These are phyloP conservation scores for Angomonas ambiguus DNA, from an alignment of 208 protist species.

Conservation along the genomic window DNA sequence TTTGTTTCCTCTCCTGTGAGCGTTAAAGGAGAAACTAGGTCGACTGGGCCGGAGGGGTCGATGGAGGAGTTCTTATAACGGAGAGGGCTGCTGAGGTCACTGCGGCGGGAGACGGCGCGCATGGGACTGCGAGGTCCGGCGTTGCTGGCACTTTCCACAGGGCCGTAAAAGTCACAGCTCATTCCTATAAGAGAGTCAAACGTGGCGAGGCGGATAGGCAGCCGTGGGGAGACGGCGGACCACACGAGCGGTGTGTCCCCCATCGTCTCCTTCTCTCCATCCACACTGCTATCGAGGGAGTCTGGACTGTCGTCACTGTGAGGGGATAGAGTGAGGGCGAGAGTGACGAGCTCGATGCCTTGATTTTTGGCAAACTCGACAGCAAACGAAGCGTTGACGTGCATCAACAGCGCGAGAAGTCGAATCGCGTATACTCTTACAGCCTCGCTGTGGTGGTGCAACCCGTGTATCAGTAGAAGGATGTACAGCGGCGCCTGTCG, in stretches of 20 bases:
- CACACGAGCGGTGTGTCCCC: too few species aligned
- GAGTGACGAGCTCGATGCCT: slow-evolving; percentile 20
- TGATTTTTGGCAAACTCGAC: slow-evolving; percentile 57
- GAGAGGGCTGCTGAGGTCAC: too few species aligned
- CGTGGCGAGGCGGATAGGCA: background rate
- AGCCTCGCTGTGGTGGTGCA: slow-evolving; percentile 69
- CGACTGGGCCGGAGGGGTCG: too few species aligned
- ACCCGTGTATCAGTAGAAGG: slow-evolving; percentile 61
- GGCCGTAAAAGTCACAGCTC: background rate
- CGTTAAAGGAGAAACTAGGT: too few species aligned
- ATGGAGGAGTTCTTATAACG: too few species aligned
- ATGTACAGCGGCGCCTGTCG: slow-evolving; percentile 56
- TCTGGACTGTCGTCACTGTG: too few species aligned
- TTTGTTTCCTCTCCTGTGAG: too few species aligned
- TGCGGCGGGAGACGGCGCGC: too few species aligned
- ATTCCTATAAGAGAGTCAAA: background rate
- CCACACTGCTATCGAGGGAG: too few species aligned
- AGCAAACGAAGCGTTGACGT: slow-evolving; percentile 47
- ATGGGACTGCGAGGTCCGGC: background rate
- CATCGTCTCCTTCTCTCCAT: too few species aligned
- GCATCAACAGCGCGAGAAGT: slow-evolving; percentile 74
- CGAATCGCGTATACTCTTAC: slow-evolving; percentile 77
- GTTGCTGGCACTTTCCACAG: background rate
- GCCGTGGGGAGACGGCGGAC: too few species aligned
- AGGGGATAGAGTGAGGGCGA: background rate